Conservation (phyloP, 2,329 filamentous ascomycete genomes). For the Xylaria sp. region DNA sequence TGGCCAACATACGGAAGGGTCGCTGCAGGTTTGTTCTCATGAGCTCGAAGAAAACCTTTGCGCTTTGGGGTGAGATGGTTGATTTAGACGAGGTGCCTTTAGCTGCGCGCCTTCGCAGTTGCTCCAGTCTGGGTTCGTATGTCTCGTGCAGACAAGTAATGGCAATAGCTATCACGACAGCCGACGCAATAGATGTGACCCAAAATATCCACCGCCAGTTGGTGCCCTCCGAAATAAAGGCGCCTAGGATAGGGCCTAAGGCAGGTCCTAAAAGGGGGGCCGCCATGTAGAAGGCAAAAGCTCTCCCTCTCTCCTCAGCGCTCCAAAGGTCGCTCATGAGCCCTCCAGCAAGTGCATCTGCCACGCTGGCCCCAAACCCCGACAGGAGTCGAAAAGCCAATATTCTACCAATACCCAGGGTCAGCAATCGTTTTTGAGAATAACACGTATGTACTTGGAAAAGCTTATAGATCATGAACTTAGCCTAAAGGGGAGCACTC, state of each 20-base stretch:
- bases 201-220: conserved; percentile 79
- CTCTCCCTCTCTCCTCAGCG: conserved; percentile 67
- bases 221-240: conserved; percentile 70
- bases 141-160: conserved; percentile 72
- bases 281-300: conserved; percentile 68
- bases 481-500: not conserved
- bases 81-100: conserved; percentile 1
- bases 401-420: not conserved
- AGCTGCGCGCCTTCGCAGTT: conserved; percentile 3
- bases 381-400: conserved; percentile 31
- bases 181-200: conserved; percentile 67
- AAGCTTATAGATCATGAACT: not conserved
- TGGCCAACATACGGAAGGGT: conserved; percentile 55
- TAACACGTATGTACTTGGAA: not conserved
- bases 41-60: conserved; percentile 5
- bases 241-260: conserved; percentile 72
- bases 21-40: conserved; percentile 50
- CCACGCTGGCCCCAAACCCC: conserved; percentile 33
- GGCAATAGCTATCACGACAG: conserved; percentile 63
- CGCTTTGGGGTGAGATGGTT: conserved; percentile 1
- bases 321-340: conserved; percentile 60
- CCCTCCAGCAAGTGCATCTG: conserved; percentile 29
- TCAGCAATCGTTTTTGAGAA: not conserved
- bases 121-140: conserved; percentile 65
- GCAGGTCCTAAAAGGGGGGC: conserved; percentile 73